Evolutionary conservation across 768 basidiomycete genomes (phyloP).

Genomic region (Pulveroboletus sp.): DNA sequence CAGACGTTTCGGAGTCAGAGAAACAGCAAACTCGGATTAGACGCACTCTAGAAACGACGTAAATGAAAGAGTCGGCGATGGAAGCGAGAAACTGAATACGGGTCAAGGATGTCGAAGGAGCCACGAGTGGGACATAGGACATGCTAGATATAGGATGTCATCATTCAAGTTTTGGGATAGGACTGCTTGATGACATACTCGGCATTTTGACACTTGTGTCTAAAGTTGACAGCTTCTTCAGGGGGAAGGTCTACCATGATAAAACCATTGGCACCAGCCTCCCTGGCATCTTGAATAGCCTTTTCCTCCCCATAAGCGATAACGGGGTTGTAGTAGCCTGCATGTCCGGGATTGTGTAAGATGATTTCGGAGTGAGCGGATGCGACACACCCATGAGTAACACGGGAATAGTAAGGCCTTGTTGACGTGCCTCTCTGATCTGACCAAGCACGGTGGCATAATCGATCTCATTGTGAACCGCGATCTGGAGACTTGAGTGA

Average conservation of each 20-base stretch:
- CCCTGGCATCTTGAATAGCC: slow-evolving; percentile 83
- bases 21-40: neutral
- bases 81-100: slow-evolving; percentile 88
- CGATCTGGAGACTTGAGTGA: slow-evolving; percentile 59
- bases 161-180: neutral
- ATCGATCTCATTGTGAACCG: slow-evolving; percentile 75
- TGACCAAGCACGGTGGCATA: slow-evolving; percentile 71
- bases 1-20: slow-evolving; percentile 12
- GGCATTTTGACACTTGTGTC: slow-evolving; percentile 76
- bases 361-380: neutral
- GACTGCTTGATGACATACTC: slow-evolving; percentile 50
- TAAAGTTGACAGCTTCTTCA: slow-evolving; percentile 89
- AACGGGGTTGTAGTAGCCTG: slow-evolving; percentile 97
- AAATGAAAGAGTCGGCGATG: slow-evolving; percentile 97
- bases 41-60: slow-evolving; percentile 91
- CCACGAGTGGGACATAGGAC: slow-evolving; percentile 92
- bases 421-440: slow-evolving; percentile 71
- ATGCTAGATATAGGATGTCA: slow-evolving; percentile 48
- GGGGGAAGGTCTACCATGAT: slow-evolving; percentile 98
- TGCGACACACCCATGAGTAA: slow-evolving; percentile 37
- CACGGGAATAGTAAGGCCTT: slow-evolving; percentile 81
- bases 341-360: neutral
- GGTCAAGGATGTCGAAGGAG: slow-evolving; percentile 84
- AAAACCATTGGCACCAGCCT: slow-evolving; percentile 94
- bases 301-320: slow-evolving; percentile 94